Conservation (phyloP, 805 yeast genomes). For the Kuraishia capsulata region DNA sequence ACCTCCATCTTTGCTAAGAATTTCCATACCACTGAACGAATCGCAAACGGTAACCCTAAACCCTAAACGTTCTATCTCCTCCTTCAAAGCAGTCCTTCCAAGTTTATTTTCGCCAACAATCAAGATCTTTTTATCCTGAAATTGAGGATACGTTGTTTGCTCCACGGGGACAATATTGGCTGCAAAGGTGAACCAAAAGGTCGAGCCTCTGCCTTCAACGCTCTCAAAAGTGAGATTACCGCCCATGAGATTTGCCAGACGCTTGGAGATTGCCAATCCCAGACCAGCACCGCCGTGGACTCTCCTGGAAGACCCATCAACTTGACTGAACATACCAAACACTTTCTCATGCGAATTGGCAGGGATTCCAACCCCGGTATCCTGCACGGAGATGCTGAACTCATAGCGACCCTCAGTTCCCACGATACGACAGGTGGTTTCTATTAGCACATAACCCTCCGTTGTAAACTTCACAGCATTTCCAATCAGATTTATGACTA, state of each 20-base stretch:
- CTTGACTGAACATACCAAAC: slow-evolving; percentile 45
- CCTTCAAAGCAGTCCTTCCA: slow-evolving; percentile 22
- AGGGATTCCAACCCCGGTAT: slow-evolving; percentile 49
- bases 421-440: slow-evolving; percentile 16
- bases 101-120: slow-evolving; percentile 10
- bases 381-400: slow-evolving; percentile 30
- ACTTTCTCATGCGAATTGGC: slow-evolving; percentile 31
- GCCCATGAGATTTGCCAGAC: slow-evolving; percentile 84
- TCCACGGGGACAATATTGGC: slow-evolving; percentile 19
- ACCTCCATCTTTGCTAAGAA: not conserved
- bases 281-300: slow-evolving; percentile 45
- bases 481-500: slow-evolving; percentile 41
- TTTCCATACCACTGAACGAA: slow-evolving; percentile 6
- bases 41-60: slow-evolving; percentile 19
- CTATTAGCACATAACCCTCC: slow-evolving; percentile 31
- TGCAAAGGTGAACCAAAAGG: slow-evolving; percentile 29
- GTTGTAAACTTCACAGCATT: slow-evolving; percentile 44
- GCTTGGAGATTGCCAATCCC: slow-evolving; percentile 69
- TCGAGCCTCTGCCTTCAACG: slow-evolving; percentile 35
- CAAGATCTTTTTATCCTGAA: not conserved
- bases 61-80: slow-evolving; percentile 25
- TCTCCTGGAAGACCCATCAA: slow-evolving; percentile 44
- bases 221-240: slow-evolving; percentile 38
- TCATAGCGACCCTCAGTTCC: slow-evolving; percentile 28
- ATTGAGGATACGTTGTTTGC: slow-evolving; percentile 8